phyloP scores from a whole-genome alignment of 106 monocot genomes.

The Phalaenopsis equestris region DNA sequence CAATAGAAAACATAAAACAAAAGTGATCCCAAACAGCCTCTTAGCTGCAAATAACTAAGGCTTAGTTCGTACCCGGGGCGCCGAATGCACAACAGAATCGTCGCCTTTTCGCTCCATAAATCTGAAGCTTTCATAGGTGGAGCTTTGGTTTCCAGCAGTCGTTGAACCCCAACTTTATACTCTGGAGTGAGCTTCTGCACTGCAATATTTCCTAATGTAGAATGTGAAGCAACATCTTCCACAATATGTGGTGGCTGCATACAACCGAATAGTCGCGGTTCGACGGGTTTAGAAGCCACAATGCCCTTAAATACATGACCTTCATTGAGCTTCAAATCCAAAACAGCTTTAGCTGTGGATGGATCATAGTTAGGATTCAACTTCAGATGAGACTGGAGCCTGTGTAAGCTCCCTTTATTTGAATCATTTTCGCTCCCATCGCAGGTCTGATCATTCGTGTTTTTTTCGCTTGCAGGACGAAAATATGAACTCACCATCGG shows the following conservation, averaged over 20 bases:
- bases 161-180: slow-evolving; percentile 24
- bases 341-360: slow-evolving; percentile 11
- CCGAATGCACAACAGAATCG: slow-evolving; percentile 24
- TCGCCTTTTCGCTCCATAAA: slow-evolving; percentile 22
- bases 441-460: background rate
- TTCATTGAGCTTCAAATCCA: slow-evolving; percentile 18
- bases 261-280: slow-evolving; percentile 20
- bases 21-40: too few species aligned
- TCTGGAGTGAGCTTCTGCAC: slow-evolving; percentile 34
- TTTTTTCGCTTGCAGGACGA: slow-evolving; percentile 16
- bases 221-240: slow-evolving; percentile 24
- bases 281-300: slow-evolving; percentile 21
- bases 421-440: background rate
- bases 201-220: slow-evolving; percentile 25
- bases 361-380: slow-evolving; percentile 9
- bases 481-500: slow-evolving; percentile 4
- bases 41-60: background rate
- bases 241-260: slow-evolving; percentile 14
- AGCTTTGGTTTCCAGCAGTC: slow-evolving; percentile 12
- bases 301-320: slow-evolving; percentile 33
- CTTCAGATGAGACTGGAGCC: slow-evolving; percentile 4
- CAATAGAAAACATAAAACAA: too few species aligned
- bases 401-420: background rate
- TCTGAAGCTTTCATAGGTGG: slow-evolving; percentile 35
- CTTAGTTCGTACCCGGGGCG: slow-evolving; percentile 25